These are phyloP conservation scores for Inga laurina DNA, from an alignment of 306 rosid genomes.

Conservation along the genomic window DNA sequence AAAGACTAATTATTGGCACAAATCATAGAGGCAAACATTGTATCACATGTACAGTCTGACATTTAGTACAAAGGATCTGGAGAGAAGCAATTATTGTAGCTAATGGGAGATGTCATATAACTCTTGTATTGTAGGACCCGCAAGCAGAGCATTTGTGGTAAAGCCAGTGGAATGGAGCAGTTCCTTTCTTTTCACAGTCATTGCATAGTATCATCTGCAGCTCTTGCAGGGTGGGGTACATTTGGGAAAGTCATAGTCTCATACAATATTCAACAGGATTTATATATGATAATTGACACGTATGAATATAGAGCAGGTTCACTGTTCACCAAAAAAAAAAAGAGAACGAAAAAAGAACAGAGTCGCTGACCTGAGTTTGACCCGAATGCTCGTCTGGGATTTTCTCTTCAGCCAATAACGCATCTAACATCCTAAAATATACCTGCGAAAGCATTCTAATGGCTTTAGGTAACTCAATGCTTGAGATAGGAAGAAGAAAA, in stretches of 20 bases:
- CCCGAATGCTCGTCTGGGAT: conserved; percentile 58
- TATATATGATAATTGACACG: background rate
- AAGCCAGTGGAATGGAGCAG: conserved; percentile 77
- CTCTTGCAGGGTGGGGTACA: conserved; percentile 20
- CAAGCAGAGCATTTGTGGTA: conserved; percentile 82
- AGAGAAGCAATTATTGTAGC: conserved; percentile 39
- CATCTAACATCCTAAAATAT: conserved; percentile 80
- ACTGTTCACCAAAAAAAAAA: background rate
- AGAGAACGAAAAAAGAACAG: background rate
- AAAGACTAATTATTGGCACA: conserved; percentile 14
- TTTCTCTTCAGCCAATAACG: conserved; percentile 74
- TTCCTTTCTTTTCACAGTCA: conserved; percentile 94
- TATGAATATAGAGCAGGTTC: conserved; percentile 10
- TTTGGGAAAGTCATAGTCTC: conserved; percentile 6
- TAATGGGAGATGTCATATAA: conserved; percentile 46
- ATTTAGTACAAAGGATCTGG: conserved; percentile 39
- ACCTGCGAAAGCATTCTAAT: conserved; percentile 54
- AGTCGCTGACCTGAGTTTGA: conserved; percentile 70
- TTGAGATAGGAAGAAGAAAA: conserved; percentile 19
- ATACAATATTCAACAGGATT: conserved; percentile 6
- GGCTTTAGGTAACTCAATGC: conserved; percentile 25
- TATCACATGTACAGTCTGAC: conserved; percentile 25
- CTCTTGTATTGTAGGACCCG: conserved; percentile 88
- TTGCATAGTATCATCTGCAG: conserved; percentile 85
- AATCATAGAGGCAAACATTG: conserved; percentile 19